Evolutionary conservation across 1,284 basidiomycete species (phyloP), one percentile per base, ranked within the genome.

Genomic region (Schizophyllum commune): DNA sequence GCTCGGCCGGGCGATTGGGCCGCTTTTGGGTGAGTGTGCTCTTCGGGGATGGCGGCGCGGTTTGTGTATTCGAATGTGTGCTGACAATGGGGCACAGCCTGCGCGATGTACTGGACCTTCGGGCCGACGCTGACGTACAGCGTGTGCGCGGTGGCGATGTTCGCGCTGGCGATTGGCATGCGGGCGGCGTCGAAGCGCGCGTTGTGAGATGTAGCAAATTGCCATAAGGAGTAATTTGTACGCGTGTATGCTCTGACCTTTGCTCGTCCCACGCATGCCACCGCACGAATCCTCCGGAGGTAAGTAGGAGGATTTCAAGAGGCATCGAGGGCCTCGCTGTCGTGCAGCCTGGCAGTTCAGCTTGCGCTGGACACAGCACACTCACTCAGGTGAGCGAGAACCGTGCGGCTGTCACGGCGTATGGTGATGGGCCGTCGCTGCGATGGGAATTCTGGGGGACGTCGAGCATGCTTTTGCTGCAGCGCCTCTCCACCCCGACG

Each of bases 1-100:
- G 71, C 80, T 96, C 53, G 94, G 94, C 3, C 82, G 94, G 61
- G 94, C 94, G 4, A 79, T 96, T 54, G 94, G 94, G 0, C 94
- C 94, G 5, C 71, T 96, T 5, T 76, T 96, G 20, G 92, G 92
- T 85, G 74, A 66, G 79, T 47, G n/a, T n/a, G n/a, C n/a, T n/a
- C n/a, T n/a, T n/a, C n/a, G n/a, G n/a, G n/a, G n/a, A n/a, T n/a
- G n/a, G n/a, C n/a, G n/a, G n/a, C n/a, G n/a, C n/a, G n/a, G n/a
- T n/a, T n/a, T n/a, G n/a, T n/a, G n/a, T n/a, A n/a, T n/a, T n/a
- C n/a, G 78, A 54, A 19, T 63, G 9, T 60, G 61, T 21, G 27
- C 61, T 60, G 63, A 65, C 17, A 55, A 58, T 2, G 34, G 6
- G 58, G 20, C 60, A 19, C 67, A 92, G 91, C 91, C 6, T 92